Evolutionary conservation across 164 flowering plant genomes (phyloP).

Genomic region (Magnolia officinalis): DNA sequence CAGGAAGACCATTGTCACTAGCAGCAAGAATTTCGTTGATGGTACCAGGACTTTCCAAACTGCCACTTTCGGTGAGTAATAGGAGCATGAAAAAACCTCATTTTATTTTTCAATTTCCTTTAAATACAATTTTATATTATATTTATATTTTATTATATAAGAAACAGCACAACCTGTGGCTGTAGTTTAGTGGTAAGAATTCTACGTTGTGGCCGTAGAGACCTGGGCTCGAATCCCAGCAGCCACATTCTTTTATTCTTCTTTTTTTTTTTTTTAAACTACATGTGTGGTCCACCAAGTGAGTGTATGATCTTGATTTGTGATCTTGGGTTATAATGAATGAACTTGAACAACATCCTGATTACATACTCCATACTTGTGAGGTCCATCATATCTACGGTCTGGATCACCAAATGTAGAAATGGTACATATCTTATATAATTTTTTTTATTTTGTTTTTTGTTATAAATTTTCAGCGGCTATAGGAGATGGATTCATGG

Average conservation of each 20-base stretch:
- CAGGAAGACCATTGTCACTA: constrained; percentile 57
- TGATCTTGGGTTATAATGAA: neutral
- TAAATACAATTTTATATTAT: too few species aligned
- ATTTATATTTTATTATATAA: neutral
- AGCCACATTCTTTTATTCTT: constrained; percentile 47
- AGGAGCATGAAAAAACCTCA: too few species aligned
- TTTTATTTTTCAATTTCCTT: too few species aligned
- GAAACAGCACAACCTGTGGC: constrained; percentile 15
- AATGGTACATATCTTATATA: neutral
- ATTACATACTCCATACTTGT: too few species aligned
- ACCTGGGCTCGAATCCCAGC: constrained; percentile 99
- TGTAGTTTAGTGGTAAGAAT: constrained; percentile 88
- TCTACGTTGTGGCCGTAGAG: constrained; percentile 99
- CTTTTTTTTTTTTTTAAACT: neutral
- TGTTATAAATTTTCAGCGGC: constrained; percentile 34
- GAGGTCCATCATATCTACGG: too few species aligned
- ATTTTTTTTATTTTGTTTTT: neutral
- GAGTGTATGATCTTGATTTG: neutral
- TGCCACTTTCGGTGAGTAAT: constrained; percentile 52
- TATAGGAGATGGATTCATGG: constrained; percentile 48
- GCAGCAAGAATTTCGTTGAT: constrained; percentile 60
- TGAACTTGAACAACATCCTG: too few species aligned
- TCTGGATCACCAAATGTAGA: too few species aligned
- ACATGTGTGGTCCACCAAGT: too few species aligned
- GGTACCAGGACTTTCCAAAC: constrained; percentile 61